Conservation (phyloP, 73 alveolate genomes). For the Blepharisma japonicum region DNA sequence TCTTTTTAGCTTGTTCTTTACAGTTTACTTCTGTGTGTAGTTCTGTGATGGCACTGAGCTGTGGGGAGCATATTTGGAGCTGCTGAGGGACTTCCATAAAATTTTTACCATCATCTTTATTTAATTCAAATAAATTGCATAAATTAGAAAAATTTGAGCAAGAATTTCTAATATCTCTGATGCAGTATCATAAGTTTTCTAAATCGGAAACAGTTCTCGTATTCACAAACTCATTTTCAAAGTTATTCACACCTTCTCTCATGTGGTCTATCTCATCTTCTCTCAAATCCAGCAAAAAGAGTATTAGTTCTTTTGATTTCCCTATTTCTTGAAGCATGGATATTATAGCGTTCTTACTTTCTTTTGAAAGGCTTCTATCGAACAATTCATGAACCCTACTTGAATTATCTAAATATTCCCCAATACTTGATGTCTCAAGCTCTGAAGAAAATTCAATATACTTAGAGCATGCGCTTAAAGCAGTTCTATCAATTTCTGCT, state of each 20-base stretch:
- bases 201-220: neutral
- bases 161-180: neutral
- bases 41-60: neutral
- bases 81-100: neutral
- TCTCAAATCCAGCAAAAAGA: too few species aligned
- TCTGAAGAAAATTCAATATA: too few species aligned
- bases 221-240: neutral
- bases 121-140: neutral
- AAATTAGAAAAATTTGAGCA: neutral
- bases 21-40: neutral
- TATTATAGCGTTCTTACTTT: too few species aligned
- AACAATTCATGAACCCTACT: too few species aligned
- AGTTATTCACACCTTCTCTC: neutral
- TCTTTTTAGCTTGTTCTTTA: constrained; percentile 18
- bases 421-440: too few species aligned
- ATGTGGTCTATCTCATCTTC: neutral
- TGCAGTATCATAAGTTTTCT: neutral
- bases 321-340: too few species aligned
- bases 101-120: neutral
- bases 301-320: too few species aligned
- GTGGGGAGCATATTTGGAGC: neutral
- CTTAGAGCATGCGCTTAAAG: too few species aligned
- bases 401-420: too few species aligned
- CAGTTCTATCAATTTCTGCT: too few species aligned
- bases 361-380: too few species aligned